Conservation (phyloP, 148 eudicot species). For the Chenopodium suecicum region DNA sequence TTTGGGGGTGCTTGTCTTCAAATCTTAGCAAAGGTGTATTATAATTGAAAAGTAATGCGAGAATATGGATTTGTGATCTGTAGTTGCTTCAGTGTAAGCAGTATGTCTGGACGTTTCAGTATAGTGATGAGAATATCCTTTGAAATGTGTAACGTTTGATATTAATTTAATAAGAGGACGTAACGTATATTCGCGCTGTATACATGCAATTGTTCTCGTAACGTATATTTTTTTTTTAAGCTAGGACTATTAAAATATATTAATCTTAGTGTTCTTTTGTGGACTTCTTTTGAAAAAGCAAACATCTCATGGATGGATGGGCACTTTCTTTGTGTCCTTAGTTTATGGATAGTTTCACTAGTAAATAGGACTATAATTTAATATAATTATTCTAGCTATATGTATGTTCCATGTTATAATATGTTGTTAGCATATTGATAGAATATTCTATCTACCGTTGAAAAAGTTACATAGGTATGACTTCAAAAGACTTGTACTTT, state of each 20-base stretch:
- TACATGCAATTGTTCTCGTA: background rate
- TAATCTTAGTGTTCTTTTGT: background rate
- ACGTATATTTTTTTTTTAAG: background rate
- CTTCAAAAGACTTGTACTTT: background rate
- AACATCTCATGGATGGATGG: background rate
- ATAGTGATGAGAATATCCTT: background rate
- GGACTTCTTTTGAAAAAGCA: constrained; percentile 25
- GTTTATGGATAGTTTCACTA: background rate
- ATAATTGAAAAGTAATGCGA: background rate
- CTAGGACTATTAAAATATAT: background rate
- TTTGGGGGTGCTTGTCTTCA: constrained; percentile 16
- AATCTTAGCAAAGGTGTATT: constrained; percentile 3
- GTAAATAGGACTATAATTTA: background rate
- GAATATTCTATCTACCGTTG: background rate
- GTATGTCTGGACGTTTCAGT: background rate
- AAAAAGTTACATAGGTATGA: background rate
- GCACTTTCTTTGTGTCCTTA: constrained; percentile 12
- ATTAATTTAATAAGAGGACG: constrained; percentile 3
- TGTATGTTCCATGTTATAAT: background rate
- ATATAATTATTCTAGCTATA: background rate
- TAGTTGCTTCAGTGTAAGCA: background rate
- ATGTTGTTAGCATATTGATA: constrained; percentile 9
- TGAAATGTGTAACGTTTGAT: background rate
- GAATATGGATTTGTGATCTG: background rate
- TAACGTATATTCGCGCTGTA: background rate